Percentiles rank a stretch among this genome's conserved stretches.
phyloP scores from a whole-genome alignment of 2,329 filamentous ascomycete species.

The Neoscytalidium dimidiatum region DNA sequence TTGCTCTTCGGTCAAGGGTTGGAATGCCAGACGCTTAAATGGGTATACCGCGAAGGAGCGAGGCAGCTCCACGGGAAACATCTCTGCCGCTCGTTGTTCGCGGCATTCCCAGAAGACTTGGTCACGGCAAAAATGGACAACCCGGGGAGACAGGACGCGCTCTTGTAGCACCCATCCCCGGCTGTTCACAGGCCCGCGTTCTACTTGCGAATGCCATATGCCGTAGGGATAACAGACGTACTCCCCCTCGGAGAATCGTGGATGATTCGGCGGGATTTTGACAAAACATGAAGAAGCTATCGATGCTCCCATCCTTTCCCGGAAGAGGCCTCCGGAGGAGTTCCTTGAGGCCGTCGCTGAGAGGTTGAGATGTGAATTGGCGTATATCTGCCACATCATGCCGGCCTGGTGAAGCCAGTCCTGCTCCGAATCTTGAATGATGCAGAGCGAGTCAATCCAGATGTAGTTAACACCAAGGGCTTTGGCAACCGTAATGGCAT shows the following conservation, averaged over 20 bases:
- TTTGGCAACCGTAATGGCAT: background rate
- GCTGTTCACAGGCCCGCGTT: background rate
- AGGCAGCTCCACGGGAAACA: background rate
- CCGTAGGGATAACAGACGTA: background rate
- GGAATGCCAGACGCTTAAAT: background rate
- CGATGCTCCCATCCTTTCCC: background rate
- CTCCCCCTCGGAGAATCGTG: background rate
- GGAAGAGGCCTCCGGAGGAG: background rate
- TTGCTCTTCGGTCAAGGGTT: background rate
- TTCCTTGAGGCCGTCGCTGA: background rate
- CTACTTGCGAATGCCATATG: background rate
- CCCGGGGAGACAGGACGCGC: background rate
- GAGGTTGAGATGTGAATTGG: background rate
- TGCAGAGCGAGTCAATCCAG: no score
- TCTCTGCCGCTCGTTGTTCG: background rate
- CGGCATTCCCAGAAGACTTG: background rate
- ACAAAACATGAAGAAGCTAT: background rate
- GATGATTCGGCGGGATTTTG: background rate
- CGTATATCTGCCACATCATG: background rate
- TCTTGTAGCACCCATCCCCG: background rate
- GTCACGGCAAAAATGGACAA: background rate
- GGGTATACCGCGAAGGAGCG: no score
- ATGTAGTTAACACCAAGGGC: background rate
- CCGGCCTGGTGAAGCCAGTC: background rate
- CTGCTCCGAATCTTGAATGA: background rate